These are phyloP conservation scores for Cudoniella acicularis DNA, from an alignment of 495 filamentous ascomycete species.

Conservation along the genomic window DNA sequence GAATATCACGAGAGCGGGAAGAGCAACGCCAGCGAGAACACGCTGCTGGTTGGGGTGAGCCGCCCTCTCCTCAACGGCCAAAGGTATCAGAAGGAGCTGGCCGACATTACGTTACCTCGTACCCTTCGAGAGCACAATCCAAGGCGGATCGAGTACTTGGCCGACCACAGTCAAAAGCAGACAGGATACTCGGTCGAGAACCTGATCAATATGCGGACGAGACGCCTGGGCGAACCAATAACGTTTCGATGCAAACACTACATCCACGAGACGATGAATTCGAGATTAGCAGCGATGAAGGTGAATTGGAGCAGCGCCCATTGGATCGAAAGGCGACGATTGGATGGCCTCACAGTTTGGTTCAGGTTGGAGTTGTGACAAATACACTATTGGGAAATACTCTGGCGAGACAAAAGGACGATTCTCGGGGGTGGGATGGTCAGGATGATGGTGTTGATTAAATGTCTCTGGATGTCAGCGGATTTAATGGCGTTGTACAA, in stretches of 20 bases:
- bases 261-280: constrained; percentile 11
- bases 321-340: constrained; percentile 15
- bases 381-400: constrained; percentile 27
- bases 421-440: constrained; percentile 23
- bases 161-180: constrained; percentile 29
- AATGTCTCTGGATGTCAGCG: constrained; percentile 1
- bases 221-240: constrained; percentile 8
- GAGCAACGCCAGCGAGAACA: constrained; percentile 55
- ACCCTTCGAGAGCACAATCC: constrained; percentile 13
- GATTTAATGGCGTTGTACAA: neutral
- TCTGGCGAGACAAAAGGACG: constrained; percentile 22
- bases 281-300: constrained; percentile 27
- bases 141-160: constrained; percentile 37
- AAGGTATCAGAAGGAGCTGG: constrained; percentile 19
- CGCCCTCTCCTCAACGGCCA: constrained; percentile 12
- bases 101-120: constrained; percentile 24
- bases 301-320: constrained; percentile 21
- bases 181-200: constrained; percentile 31
- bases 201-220: constrained; percentile 29
- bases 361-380: constrained; percentile 21
- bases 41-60: constrained; percentile 50
- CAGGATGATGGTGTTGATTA: constrained; percentile 26
- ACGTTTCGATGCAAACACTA: constrained; percentile 31
- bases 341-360: constrained; percentile 20
- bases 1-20: constrained; percentile 53